Conservation (phyloP, 2,329 filamentous ascomycete genomes). For the Botrytis aclada region DNA sequence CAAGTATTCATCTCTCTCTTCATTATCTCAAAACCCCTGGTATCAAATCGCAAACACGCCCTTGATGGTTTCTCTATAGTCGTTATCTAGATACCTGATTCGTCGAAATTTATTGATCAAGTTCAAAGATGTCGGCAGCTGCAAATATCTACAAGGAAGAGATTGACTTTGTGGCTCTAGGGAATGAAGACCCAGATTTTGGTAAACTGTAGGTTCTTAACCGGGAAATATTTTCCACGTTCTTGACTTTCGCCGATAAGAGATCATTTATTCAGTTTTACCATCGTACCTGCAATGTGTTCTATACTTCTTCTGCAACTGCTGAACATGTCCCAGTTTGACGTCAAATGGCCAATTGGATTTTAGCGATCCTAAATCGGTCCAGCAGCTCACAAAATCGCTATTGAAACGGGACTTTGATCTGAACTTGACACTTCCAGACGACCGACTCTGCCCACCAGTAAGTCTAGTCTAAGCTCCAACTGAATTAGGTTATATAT, state of each 20-base stretch:
- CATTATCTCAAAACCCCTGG: not conserved
- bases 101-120: not conserved
- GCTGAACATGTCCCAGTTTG: constrained; percentile 40
- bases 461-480: constrained; percentile 44
- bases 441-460: constrained; percentile 81
- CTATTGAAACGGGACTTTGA: constrained; percentile 74
- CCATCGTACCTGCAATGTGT: not conserved
- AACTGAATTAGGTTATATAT: not conserved
- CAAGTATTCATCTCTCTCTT: not conserved
- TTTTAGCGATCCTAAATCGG: constrained; percentile 73
- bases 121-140: constrained; percentile 29
- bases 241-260: not conserved
- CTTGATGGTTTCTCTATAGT: not conserved
- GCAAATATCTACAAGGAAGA: constrained; percentile 53
- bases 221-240: constrained; percentile 5
- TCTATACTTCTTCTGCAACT: not conserved
- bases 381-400: constrained; percentile 78
- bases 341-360: constrained; percentile 62
- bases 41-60: not conserved
- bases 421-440: constrained; percentile 66
- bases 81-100: not conserved
- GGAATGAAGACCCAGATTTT: constrained; percentile 57
- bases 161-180: constrained; percentile 61
- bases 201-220: constrained; percentile 49
- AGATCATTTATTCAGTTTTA: not conserved